phyloP scores from a whole-genome alignment of 2,329 filamentous ascomycete genomes.

The Pseudonectria foliicola region DNA sequence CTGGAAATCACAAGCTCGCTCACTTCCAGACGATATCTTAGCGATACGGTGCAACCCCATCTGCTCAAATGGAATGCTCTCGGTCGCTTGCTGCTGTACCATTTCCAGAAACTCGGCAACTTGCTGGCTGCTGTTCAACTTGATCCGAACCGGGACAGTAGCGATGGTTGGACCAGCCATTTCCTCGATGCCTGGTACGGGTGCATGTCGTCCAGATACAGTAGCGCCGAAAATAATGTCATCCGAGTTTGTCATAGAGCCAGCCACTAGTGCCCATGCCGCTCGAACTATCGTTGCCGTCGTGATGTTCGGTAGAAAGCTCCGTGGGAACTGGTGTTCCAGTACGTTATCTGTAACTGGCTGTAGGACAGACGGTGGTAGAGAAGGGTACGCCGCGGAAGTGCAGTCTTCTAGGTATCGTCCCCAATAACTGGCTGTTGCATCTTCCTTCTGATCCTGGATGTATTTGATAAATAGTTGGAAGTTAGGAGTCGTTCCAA shows the following conservation, averaged over 20 bases:
- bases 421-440: constrained; percentile 36
- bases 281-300: constrained; percentile 20
- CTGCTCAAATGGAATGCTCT: constrained; percentile 15
- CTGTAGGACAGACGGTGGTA: constrained; percentile 36
- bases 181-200: constrained; percentile 13
- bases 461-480: constrained; percentile 39
- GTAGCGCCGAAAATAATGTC: constrained; percentile 38
- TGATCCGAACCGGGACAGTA: constrained; percentile 35
- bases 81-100: constrained; percentile 9
- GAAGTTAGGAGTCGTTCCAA: constrained; percentile 20
- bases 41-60: constrained; percentile 16
- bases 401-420: constrained; percentile 32
- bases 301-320: constrained; percentile 2
- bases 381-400: constrained; percentile 33
- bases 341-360: constrained; percentile 39
- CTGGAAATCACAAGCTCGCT: constrained; percentile 18
- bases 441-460: constrained; percentile 25
- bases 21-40: constrained; percentile 4
- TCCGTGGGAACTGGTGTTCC: constrained; percentile 34
- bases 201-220: constrained; percentile 30
- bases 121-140: constrained; percentile 19
- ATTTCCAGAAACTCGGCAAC: constrained; percentile 6
- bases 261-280: constrained; percentile 45
- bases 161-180: constrained; percentile 28
- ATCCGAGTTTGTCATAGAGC: constrained; percentile 35